Evolutionary conservation across 2,329 filamentous ascomycete species (phyloP), one percentile per base, ranked within the genome.

Genomic region (Fusarium illudens): DNA sequence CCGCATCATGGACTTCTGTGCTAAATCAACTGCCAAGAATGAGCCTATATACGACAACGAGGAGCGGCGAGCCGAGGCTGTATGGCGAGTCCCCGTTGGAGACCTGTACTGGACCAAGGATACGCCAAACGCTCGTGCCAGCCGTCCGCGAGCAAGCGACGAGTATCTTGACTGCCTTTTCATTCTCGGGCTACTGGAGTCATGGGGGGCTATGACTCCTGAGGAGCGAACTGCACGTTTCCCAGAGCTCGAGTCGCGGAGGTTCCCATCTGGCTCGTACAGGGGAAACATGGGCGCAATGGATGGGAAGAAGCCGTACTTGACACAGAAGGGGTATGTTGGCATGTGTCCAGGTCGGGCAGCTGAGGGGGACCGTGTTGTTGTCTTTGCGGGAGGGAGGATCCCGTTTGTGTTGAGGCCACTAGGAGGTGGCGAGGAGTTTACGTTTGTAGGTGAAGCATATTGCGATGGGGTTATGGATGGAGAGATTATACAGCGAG

Each of bases 401-500:
- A 22, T 56, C 17, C 12, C 39, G 10, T 56, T 20, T 12, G 20
- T 56, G 9, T 32, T 48, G 30, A 29, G 53, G 29, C 39, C 53
- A 12, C 6, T 17, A 9, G 6, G 11, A 4, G 39, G 22, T 3
- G 25, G 29, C 3, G n/a, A 48, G 3, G 25, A 19, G 36, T 34
- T 36, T 48, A 15, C n/a, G 5, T 56, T 56, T 49, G 39, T 56
- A 3, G 53, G 53, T 12, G 53, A 56, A 17, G 39, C 39, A 9
- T 56, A 56, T n/a, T 56, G 53, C 7, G 53, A 56, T n/a, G 39
- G 53, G 4, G 30, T 36, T 13, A 48, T 48, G 39, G 53, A 56
- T 11, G 53, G 53, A 2, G 53, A 56, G 20, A 48, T 57, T 25
- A 17, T 39, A 7, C 10, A 37, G 25, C 33, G 54, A 10, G 15